These are phyloP conservation scores for Debaryomyces hansenii DNA, from an alignment of 805 yeast species.

Conservation along the genomic window DNA sequence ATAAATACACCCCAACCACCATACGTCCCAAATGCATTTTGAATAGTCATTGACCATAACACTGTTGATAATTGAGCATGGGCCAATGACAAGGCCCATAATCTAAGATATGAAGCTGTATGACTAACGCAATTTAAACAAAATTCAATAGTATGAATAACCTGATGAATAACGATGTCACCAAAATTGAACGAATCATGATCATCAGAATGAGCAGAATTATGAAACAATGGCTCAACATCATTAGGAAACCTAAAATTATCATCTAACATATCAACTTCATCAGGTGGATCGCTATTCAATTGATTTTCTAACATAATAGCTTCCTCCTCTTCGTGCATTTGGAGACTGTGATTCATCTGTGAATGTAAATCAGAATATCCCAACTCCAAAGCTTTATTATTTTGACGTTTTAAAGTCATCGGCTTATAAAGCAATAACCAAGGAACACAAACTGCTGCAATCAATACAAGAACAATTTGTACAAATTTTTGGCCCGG, in stretches of 20 bases:
- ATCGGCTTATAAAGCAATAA: constrained; percentile 66
- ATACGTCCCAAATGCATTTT: constrained; percentile 56
- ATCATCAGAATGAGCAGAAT: constrained; percentile 26
- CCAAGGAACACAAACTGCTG: constrained; percentile 76
- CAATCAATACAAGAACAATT: constrained; percentile 54
- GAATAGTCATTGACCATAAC: constrained; percentile 74
- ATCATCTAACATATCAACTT: constrained; percentile 17
- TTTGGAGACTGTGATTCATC: constrained; percentile 26
- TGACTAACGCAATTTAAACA: constrained; percentile 79
- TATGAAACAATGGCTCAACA: constrained; percentile 30
- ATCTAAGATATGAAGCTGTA: constrained; percentile 73
- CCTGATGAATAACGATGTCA: constrained; percentile 75
- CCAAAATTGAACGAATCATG: constrained; percentile 48
- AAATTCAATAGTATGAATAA: constrained; percentile 77
- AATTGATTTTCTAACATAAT: constrained; percentile 15
- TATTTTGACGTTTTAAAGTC: constrained; percentile 36
- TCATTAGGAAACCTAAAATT: constrained; percentile 42
- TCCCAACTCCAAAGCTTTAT: constrained; percentile 34
- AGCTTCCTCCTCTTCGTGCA: constrained; percentile 44
- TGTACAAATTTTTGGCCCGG: constrained; percentile 66
- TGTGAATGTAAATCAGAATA: constrained; percentile 37
- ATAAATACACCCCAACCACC: constrained; percentile 56
- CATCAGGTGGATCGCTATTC: constrained; percentile 15
- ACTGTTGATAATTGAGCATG: constrained; percentile 78
- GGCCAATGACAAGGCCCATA: constrained; percentile 79